Percentiles rank a stretch among this genome's conserved stretches.
These are phyloP conservation scores for Sporisorium reilianum DNA, from an alignment of 1,284 basidiomycete species.

Conservation along the genomic window DNA sequence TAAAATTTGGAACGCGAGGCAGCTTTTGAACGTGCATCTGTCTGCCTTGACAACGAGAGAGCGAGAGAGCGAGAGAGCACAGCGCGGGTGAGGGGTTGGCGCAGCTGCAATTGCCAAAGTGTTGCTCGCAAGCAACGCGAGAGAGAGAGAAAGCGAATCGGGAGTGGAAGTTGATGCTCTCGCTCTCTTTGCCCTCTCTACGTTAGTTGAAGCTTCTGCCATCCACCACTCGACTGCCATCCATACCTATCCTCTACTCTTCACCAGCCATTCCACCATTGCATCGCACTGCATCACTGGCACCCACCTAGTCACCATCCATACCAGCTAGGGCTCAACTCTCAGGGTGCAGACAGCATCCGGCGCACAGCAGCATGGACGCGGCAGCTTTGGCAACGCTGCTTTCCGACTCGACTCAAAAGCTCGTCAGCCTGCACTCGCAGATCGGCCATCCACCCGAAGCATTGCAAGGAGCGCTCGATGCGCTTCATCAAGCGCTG, in stretches of 20 bases:
- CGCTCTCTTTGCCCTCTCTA: neutral
- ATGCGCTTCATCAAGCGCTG: constrained; percentile 58
- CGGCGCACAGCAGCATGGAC: constrained; percentile 48
- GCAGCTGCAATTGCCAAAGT: neutral
- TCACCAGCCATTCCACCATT: neutral
- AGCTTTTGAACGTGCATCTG: too few relatives aligned
- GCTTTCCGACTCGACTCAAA: constrained; percentile 56
- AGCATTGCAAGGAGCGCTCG: constrained; percentile 54
- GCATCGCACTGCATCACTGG: neutral
- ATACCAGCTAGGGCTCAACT: neutral
- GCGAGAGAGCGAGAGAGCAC: neutral
- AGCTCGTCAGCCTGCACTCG: constrained; percentile 55
- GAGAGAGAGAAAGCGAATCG: constrained; percentile 12
- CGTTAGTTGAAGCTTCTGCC: neutral
- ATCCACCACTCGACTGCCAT: constrained; percentile 9
- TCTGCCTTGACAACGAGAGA: too few relatives aligned
- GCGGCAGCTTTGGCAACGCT: constrained; percentile 55
- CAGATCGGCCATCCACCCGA: constrained; percentile 61
- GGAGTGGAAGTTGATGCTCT: constrained; percentile 14
- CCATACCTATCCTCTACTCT: constrained; percentile 1
- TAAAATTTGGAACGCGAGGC: too few relatives aligned
- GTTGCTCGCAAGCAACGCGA: constrained; percentile 1
- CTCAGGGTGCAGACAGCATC: constrained; percentile 16
- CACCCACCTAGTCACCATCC: neutral
- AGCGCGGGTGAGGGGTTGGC: constrained; percentile 1